These are phyloP conservation scores for Retiboletus flavoniger DNA, from an alignment of 1,284 basidiomycete genomes.

Conservation along the genomic window DNA sequence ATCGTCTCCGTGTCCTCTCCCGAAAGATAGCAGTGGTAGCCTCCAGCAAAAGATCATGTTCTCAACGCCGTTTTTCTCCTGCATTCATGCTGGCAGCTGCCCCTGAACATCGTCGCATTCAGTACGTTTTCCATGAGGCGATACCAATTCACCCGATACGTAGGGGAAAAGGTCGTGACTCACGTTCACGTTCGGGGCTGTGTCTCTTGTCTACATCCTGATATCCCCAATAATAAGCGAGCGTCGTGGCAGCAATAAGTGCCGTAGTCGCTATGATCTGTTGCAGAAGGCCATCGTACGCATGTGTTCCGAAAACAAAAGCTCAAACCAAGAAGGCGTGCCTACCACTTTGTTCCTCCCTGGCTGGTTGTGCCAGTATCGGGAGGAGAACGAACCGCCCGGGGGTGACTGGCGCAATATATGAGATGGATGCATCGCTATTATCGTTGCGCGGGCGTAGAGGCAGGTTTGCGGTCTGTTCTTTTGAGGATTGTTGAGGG, in stretches of 20 bases:
- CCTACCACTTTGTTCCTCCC: slow-evolving; percentile 35
- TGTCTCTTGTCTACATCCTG: slow-evolving; percentile 35
- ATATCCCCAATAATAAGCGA: slow-evolving; percentile 39
- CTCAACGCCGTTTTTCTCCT: slow-evolving; percentile 27
- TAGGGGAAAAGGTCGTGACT: background rate
- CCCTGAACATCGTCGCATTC: slow-evolving; percentile 8
- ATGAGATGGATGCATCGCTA: slow-evolving; percentile 27
- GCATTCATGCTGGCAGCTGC: slow-evolving; percentile 11
- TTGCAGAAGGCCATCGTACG: background rate
- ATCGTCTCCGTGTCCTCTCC: background rate
- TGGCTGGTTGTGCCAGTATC: slow-evolving; percentile 37
- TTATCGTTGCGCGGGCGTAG: background rate
- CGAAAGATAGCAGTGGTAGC: background rate
- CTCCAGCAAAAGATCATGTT: background rate
- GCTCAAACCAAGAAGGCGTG: background rate
- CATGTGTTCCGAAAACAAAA: background rate
- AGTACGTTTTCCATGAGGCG: background rate
- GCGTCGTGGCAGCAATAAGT: slow-evolving; percentile 30
- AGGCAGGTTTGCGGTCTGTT: background rate
- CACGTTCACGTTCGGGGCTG: slow-evolving; percentile 23
- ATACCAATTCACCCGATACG: background rate
- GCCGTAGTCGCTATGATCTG: slow-evolving; percentile 32
- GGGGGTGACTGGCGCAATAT: slow-evolving; percentile 24
- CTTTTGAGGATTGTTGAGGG: slow-evolving; percentile 13
- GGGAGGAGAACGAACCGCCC: slow-evolving; percentile 27